These are phyloP conservation scores for Akanthomyces uredinophilus DNA, from an alignment of 2,329 filamentous ascomycete genomes.

Conservation along the genomic window DNA sequence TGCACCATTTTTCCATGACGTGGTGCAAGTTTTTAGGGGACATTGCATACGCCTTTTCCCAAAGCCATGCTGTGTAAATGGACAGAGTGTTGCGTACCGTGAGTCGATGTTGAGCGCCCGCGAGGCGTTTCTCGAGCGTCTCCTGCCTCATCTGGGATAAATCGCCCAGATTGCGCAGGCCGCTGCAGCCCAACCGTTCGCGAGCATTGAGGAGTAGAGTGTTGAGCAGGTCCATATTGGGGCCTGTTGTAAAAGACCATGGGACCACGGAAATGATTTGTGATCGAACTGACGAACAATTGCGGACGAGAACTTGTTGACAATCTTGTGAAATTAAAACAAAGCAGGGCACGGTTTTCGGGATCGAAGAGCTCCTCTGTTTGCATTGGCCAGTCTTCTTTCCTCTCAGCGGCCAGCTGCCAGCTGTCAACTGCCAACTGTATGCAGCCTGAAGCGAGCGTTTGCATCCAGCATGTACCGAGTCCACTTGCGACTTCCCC, in stretches of 20 bases:
- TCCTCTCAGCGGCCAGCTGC: neutral
- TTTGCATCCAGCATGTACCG: neutral
- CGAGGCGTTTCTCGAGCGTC: conserved; percentile 22
- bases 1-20: conserved; percentile 9
- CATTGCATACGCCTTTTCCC: conserved; percentile 16
- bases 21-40: neutral
- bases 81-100: conserved; percentile 17
- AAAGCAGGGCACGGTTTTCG: neutral
- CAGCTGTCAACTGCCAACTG: conserved; percentile 6
- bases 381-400: neutral
- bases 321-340: neutral
- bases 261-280: neutral
- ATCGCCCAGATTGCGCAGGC: conserved; percentile 19
- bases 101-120: conserved; percentile 12
- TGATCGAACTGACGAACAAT: neutral
- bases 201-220: conserved; percentile 20
- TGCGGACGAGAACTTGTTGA: neutral
- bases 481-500: neutral
- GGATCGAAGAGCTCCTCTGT: neutral
- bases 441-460: neutral
- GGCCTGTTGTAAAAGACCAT: neutral
- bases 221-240: conserved; percentile 20
- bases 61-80: conserved; percentile 26
- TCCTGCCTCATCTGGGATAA: conserved; percentile 23
- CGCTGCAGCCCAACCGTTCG: conserved; percentile 21